These are phyloP conservation scores for Flaveria trinervia DNA, from an alignment of 129 eudicot species.

Conservation along the genomic window DNA sequence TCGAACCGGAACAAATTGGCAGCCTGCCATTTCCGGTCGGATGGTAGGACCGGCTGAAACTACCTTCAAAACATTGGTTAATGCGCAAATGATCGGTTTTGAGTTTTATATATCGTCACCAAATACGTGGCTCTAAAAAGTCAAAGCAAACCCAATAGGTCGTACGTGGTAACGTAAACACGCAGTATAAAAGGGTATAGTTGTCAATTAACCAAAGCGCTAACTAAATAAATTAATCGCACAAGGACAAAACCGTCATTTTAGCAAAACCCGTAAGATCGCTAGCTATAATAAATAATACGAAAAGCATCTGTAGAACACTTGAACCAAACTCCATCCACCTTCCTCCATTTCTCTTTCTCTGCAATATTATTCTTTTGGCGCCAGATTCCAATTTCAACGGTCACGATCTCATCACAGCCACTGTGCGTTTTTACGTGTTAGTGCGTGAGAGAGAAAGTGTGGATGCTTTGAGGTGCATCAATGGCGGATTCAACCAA, in stretches of 20 bases:
- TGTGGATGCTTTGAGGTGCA: background rate
- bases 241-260: conserved; percentile 29
- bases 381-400: conserved; percentile 40
- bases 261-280: background rate
- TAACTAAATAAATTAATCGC: background rate
- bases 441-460: conserved; percentile 31
- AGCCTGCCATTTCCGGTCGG: too few species aligned
- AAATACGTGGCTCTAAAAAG: too few species aligned
- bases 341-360: background rate
- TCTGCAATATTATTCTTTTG: conserved; percentile 22
- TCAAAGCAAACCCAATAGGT: too few species aligned
- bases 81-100: too few species aligned
- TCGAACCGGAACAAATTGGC: too few species aligned
- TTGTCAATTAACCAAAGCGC: background rate
- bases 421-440: conserved; percentile 20
- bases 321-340: conserved; percentile 24
- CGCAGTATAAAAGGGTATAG: conserved; percentile 7
- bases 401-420: conserved; percentile 29
- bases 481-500: conserved; percentile 47
- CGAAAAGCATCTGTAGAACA: conserved; percentile 21
- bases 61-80: too few species aligned
- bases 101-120: too few species aligned
- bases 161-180: background rate
- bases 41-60: too few species aligned
- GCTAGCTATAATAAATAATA: conserved; percentile 27